A percentile compares a stretch with the other conserved stretches of the same genome.
Conservation (phyloP, 1,284 basidiomycete genomes). For the Singerocomus rubriflavus region DNA sequence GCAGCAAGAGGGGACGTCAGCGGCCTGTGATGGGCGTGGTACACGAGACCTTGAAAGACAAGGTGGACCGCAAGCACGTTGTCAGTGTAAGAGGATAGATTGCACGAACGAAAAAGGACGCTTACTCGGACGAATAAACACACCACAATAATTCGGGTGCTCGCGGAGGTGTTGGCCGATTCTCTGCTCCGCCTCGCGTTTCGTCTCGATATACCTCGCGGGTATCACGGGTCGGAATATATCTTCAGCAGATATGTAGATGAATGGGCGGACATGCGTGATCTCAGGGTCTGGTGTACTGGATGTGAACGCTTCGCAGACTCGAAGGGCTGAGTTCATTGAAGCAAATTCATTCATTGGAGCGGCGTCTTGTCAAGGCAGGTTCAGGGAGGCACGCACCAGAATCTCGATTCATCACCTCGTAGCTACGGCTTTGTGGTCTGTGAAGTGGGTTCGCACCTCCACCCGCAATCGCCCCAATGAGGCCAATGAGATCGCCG, state of each 20-base stretch:
- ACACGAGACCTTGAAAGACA: conserved; percentile 73
- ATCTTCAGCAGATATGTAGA: conserved; percentile 95
- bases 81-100: conserved; percentile 13
- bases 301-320: conserved; percentile 69
- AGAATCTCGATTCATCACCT: conserved; percentile 85
- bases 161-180: conserved; percentile 52
- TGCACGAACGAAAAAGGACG: conserved; percentile 14
- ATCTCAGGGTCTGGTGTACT: conserved; percentile 37
- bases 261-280: conserved; percentile 62
- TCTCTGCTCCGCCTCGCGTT: conserved; percentile 81
- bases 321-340: conserved; percentile 55
- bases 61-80: conserved; percentile 12
- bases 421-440: conserved; percentile 49
- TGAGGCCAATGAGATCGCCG: conserved; percentile 55
- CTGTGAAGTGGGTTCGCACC: conserved; percentile 61
- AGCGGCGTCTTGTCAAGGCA: conserved; percentile 3
- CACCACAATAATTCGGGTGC: conserved; percentile 51
- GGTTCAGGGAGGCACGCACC: conserved; percentile 50
- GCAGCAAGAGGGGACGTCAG: conserved; percentile 85
- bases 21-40: conserved; percentile 91
- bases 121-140: conserved; percentile 85
- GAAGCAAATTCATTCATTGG: conserved; percentile 14
- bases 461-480: conserved; percentile 44
- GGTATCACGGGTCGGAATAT: conserved; percentile 87
- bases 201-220: conserved; percentile 82